A percentile compares a stretch with the other conserved stretches of the same genome.
These are phyloP conservation scores for Naumovozyma dairenensis DNA, from an alignment of 805 yeast species.

Conservation along the genomic window DNA sequence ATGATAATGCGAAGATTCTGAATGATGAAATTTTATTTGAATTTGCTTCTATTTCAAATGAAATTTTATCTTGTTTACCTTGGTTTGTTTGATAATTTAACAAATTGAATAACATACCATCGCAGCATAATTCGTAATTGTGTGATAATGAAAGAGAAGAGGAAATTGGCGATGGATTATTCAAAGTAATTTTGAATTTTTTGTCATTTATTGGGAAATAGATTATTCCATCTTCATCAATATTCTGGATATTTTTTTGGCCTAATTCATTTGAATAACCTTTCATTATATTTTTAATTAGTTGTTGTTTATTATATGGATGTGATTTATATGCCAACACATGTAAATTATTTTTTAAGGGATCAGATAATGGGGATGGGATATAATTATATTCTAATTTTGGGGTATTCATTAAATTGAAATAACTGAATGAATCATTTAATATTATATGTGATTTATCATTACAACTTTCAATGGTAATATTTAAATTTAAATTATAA, in stretches of 20 bases:
- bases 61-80: not conserved
- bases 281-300: slow-evolving; percentile 16
- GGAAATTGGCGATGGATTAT: too few relatives aligned
- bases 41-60: too few relatives aligned
- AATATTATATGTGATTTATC: not conserved
- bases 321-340: slow-evolving; percentile 19
- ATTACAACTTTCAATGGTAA: slow-evolving; percentile 5
- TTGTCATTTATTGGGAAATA: slow-evolving; percentile 11
- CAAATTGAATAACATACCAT: slow-evolving; percentile 22
- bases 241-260: too few relatives aligned
- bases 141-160: slow-evolving; percentile 2
- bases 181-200: slow-evolving; percentile 13
- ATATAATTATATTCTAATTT: slow-evolving; percentile 21
- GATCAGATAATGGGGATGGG: slow-evolving; percentile 25
- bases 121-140: slow-evolving; percentile 24
- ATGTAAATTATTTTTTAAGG: slow-evolving; percentile 15
- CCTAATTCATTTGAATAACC: slow-evolving; percentile 17
- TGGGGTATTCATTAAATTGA: slow-evolving; percentile 23
- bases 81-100: too few relatives aligned
- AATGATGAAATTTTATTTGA: too few relatives aligned
- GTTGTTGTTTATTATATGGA: slow-evolving; percentile 4
- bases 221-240: slow-evolving; percentile 9
- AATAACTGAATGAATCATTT: slow-evolving; percentile 16
- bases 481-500: slow-evolving; percentile 21
- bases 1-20: too few relatives aligned